Evolutionary conservation across 2,329 filamentous ascomycete genomes (phyloP).

Genomic region (Diplodia seriata): DNA sequence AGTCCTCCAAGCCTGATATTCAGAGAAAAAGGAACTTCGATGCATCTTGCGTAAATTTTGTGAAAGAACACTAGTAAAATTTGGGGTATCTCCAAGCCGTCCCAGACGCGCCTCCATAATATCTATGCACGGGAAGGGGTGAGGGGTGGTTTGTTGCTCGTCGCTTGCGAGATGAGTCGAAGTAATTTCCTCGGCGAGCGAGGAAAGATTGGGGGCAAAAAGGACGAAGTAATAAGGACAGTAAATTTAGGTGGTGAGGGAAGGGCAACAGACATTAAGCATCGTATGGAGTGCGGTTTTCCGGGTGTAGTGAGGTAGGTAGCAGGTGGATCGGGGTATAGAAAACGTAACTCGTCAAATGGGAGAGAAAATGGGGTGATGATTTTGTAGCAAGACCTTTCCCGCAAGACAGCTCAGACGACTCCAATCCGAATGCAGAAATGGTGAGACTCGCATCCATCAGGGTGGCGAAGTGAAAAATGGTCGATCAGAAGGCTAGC

Average conservation of each 20-base stretch:
- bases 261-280: conserved; percentile 31
- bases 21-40: neutral
- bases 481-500: conserved; percentile 8
- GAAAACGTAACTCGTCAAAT: conserved; percentile 33
- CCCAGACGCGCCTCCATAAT: conserved; percentile 29
- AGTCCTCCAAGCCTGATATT: conserved; percentile 14
- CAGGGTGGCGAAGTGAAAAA: conserved; percentile 10
- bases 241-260: conserved; percentile 18
- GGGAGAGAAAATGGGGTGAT: conserved; percentile 22
- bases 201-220: neutral
- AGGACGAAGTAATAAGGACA: conserved; percentile 13
- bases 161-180: conserved; percentile 28
- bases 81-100: conserved; percentile 32
- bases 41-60: conserved; percentile 30
- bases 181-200: neutral
- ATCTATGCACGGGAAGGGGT: conserved; percentile 23
- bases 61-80: conserved; percentile 28
- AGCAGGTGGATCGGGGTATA: conserved; percentile 24
- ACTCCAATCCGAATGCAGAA: conserved; percentile 31
- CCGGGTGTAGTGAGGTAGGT: conserved; percentile 26
- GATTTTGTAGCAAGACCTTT: conserved; percentile 14
- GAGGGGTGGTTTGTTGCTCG: conserved; percentile 19
- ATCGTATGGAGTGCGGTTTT: conserved; percentile 30
- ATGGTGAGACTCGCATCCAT: conserved; percentile 30
- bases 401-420: conserved; percentile 29